phyloP scores from a whole-genome alignment of 352 stramenopile genomes.

The Phytophthora boehmeriae region DNA sequence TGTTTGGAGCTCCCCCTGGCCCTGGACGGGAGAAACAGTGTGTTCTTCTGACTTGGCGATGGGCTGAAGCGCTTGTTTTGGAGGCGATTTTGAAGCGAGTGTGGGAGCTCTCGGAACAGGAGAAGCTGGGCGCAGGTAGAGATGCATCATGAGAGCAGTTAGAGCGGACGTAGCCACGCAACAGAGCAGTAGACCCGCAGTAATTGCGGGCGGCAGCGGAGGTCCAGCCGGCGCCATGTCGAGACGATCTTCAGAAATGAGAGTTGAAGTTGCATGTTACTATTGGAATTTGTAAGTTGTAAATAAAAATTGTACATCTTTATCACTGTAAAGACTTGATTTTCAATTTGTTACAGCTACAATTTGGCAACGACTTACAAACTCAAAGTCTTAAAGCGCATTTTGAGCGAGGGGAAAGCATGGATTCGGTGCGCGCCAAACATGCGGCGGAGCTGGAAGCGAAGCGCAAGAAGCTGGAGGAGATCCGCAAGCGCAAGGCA shows the following conservation, averaged over 20 bases:
- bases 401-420: slow-evolving; percentile 20
- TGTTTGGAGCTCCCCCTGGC: neutral
- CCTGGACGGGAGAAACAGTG: slow-evolving; percentile 2
- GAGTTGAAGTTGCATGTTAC: neutral
- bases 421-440: slow-evolving; percentile 81
- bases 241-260: neutral
- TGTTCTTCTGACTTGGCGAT: slow-evolving; percentile 1
- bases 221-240: slow-evolving; percentile 1
- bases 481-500: slow-evolving; percentile 87
- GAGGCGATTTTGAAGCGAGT: slow-evolving; percentile 1
- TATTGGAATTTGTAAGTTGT: slow-evolving; percentile 12
- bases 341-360: neutral
- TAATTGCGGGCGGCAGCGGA: slow-evolving; percentile 14
- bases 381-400: slow-evolving; percentile 3
- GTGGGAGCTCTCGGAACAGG: neutral
- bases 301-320: neutral
- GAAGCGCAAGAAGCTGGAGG: slow-evolving; percentile 91
- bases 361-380: no score
- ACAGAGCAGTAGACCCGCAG: slow-evolving; percentile 46
- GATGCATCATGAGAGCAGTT: slow-evolving; percentile 44
- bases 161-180: slow-evolving; percentile 44
- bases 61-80: neutral
- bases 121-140: slow-evolving; percentile 34
- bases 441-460: slow-evolving; percentile 87
- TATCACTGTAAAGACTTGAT: neutral